phyloP scores from a whole-genome alignment of 106 monocot genomes.

The Triglochin maritima region DNA sequence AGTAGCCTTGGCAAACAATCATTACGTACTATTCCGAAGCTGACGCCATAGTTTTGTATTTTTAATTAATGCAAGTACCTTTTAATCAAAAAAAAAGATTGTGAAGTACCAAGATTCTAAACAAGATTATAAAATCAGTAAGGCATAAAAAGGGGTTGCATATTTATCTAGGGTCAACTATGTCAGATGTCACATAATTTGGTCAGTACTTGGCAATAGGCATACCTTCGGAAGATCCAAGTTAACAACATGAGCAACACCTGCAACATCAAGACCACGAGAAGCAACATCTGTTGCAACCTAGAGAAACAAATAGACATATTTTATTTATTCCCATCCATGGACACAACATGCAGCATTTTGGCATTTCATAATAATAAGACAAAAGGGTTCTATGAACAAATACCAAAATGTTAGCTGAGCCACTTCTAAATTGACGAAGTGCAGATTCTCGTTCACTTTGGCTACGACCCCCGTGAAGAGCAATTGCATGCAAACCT shows the following conservation, averaged over 20 bases:
- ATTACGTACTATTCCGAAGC: too few species aligned
- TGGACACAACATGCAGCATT: neutral
- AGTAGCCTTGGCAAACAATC: too few species aligned
- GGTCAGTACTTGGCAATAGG: neutral
- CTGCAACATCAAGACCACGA: conserved; percentile 53
- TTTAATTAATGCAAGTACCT: too few species aligned
- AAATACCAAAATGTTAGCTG: conserved; percentile 39
- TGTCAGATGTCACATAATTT: neutral
- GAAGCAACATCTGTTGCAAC: conserved; percentile 66
- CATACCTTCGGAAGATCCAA: conserved; percentile 59
- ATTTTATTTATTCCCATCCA: neutral
- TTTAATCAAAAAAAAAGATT: too few species aligned
- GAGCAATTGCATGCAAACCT: conserved; percentile 45
- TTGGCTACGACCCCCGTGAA: conserved; percentile 56
- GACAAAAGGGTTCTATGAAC: neutral
- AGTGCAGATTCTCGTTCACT: conserved; percentile 50
- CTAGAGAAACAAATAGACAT: conserved; percentile 11
- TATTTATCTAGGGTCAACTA: too few species aligned
- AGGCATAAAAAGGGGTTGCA: neutral
- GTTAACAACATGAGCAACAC: conserved; percentile 56
- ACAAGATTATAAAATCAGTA: neutral
- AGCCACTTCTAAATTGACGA: conserved; percentile 42
- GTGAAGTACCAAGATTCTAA: neutral
- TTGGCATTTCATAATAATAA: neutral
- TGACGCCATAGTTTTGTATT: too few species aligned